Evolutionary conservation across 2,329 filamentous ascomycete species (phyloP).

Genomic region (Exophiala sp.): DNA sequence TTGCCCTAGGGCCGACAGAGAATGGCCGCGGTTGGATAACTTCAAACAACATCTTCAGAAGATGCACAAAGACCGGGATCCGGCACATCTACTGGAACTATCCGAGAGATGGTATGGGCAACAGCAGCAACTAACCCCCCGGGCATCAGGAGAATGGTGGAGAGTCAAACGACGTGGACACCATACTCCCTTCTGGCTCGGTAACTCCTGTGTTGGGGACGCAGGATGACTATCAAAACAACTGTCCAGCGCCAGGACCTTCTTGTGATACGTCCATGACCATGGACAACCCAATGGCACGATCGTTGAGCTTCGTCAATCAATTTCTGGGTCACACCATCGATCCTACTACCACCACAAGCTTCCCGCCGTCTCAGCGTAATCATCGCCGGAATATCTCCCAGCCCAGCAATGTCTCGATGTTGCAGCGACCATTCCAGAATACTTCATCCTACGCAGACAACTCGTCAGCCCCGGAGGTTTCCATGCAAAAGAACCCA

Average conservation of each 20-base stretch:
- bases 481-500: slow-evolving; percentile 5
- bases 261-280: neutral
- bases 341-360: neutral
- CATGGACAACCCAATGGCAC: slow-evolving; percentile 2
- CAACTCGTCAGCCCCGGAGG: neutral
- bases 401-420: neutral
- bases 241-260: slow-evolving; percentile 1
- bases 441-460: neutral
- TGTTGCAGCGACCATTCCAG: neutral
- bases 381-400: slow-evolving; percentile 4
- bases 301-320: slow-evolving; percentile 1
- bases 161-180: slow-evolving; percentile 1
- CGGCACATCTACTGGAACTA: slow-evolving; percentile 44
- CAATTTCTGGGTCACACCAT: neutral
- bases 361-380: neutral
- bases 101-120: slow-evolving; percentile 36
- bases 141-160: neutral
- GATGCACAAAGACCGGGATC: slow-evolving; percentile 53
- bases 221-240: slow-evolving; percentile 2
- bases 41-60: slow-evolving; percentile 72
- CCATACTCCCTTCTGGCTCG: neutral
- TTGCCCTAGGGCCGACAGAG: slow-evolving; percentile 59
- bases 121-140: neutral
- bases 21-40: slow-evolving; percentile 79
- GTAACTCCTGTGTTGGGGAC: neutral